Evolutionary conservation across 345 rosid genomes (phyloP).

Genomic region (Gossypium thurberi): DNA sequence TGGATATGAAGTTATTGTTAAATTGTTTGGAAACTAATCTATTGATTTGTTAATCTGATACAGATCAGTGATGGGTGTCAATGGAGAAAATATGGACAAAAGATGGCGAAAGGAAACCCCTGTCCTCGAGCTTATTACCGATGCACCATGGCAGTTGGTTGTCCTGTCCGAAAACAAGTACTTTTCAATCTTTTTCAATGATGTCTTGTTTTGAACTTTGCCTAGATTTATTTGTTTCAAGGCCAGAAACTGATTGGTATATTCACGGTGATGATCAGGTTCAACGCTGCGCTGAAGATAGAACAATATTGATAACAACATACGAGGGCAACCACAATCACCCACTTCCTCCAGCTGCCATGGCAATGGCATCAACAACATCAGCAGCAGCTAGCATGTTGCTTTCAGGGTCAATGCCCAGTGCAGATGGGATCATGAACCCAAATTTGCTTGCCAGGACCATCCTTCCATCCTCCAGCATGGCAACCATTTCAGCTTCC

Average conservation of each 20-base stretch:
- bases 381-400: constrained; percentile 82
- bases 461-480: constrained; percentile 72
- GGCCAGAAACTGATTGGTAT: not conserved
- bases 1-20: not conserved
- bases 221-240: not conserved
- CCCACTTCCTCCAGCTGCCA: constrained; percentile 88
- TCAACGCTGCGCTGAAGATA: constrained; percentile 92
- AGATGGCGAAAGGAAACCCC: constrained; percentile 71
- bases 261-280: constrained; percentile 34
- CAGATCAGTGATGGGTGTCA: constrained; percentile 49
- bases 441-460: constrained; percentile 80
- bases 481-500: constrained; percentile 97
- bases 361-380: constrained; percentile 96
- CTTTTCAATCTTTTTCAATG: not conserved
- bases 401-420: constrained; percentile 87
- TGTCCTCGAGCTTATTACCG: constrained; percentile 70
- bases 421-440: constrained; percentile 80
- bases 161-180: constrained; percentile 74
- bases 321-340: constrained; percentile 96
- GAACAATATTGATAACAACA: constrained; percentile 74
- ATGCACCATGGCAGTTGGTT: constrained; percentile 64
- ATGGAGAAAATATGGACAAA: constrained; percentile 72
- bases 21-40: not conserved
- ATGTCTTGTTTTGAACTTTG: not conserved
- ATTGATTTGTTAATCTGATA: not conserved